Conservation (phyloP, 148 eudicot species). For the Chenopodium quinoa region DNA sequence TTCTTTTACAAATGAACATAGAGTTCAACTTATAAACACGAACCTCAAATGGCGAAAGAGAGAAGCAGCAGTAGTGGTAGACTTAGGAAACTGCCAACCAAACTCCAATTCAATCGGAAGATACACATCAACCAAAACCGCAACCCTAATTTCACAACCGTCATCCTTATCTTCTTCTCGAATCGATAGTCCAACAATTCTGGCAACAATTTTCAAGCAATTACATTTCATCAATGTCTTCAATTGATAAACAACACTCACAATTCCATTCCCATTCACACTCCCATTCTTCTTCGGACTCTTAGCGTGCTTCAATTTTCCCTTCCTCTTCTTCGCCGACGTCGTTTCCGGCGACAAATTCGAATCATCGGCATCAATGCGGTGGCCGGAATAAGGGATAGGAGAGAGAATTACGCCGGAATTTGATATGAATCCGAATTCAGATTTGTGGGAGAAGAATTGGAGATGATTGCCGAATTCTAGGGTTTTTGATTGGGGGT, state of each 20-base stretch:
- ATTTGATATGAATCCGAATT: conserved; percentile 38
- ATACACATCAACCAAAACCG: conserved; percentile 75
- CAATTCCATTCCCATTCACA: conserved; percentile 38
- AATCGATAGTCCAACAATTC: conserved; percentile 31
- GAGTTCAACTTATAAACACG: not conserved
- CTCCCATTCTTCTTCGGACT: conserved; percentile 32
- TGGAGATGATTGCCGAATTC: conserved; percentile 36
- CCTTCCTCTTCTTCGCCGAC: conserved; percentile 21
- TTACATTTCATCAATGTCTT: conserved; percentile 44
- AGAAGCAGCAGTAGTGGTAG: conserved; percentile 52
- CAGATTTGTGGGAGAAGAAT: conserved; percentile 29
- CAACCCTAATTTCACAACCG: conserved; percentile 42
- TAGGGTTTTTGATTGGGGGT: conserved; percentile 26
- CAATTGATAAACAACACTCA: conserved; percentile 66
- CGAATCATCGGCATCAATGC: not conserved
- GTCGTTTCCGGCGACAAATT: not conserved
- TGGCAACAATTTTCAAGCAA: conserved; percentile 46
- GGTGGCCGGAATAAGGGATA: conserved; percentile 5
- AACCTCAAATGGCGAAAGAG: conserved; percentile 84
- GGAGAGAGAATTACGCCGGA: conserved; percentile 35
- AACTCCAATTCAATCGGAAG: conserved; percentile 57
- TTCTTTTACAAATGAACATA: too few species aligned
- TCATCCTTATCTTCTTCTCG: conserved; percentile 9
- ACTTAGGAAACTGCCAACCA: conserved; percentile 85
- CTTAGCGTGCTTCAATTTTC: conserved; percentile 28